Base-by-base conservation (phyloP, 2,329 filamentous ascomycete species). In the Ascochyta fabae region DNA sequence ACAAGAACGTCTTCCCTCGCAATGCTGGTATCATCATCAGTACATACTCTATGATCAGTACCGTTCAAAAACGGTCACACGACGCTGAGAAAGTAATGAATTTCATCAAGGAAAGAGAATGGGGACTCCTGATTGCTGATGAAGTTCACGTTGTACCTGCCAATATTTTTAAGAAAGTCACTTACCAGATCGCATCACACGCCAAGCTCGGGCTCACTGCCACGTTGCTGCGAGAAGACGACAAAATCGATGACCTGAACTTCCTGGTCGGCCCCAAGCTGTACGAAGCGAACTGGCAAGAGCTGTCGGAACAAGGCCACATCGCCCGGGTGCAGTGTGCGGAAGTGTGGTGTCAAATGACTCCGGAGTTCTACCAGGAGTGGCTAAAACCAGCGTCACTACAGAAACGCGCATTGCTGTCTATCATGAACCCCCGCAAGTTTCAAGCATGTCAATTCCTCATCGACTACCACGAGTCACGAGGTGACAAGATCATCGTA, bases 331-430 rank as follows among this genome's bases (percentile, higher is more conserved):
- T 99, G 2, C 95, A 99, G 75, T 99, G 95, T 75, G 95, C 95
- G 13, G 95, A 99, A 76, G 95, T 99, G 6, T 99, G 95, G 95
- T 99, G 95, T 71, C 92, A 94, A 2, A 99, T 99, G 95, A 96
- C 95, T 0, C 95, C 93, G 0, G 95, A 99, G 67, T 99, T 99
- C 73, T 98, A 97, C 75, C 89, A 92, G 16, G 92, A 98, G 74
- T 99, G 98, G 77, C 84, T 98, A 56, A 82, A 85, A 50, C 85
- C 78, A 7, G 74, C 75, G 5, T 87, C 86, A 12, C 86, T 86
- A 15, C 82, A 87, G 58, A 89, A 89, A 73, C 82, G 85, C 31
- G 83, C 84, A 8, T 75, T 91, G 6, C 84, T 98, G 2, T 97
- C 95, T 68, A 96, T 96, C 63, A 98, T 99, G 93, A 99, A 99